Evolutionary conservation across 345 rosid species (phyloP).

Genomic region (Gossypium stocksii): DNA sequence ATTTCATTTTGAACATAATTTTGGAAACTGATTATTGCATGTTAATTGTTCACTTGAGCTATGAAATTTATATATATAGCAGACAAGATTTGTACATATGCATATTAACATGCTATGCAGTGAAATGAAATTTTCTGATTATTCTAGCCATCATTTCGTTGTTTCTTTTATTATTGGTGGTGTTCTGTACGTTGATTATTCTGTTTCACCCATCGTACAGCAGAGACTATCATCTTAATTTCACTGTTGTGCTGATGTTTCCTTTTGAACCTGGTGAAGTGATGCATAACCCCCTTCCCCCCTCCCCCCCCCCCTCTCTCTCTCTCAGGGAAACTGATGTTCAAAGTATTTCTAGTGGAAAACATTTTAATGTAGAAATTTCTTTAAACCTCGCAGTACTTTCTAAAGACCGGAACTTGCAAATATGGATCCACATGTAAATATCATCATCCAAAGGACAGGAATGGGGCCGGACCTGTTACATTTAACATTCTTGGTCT

Average conservation of each 20-base stretch:
- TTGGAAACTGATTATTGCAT: not conserved
- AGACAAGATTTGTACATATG: not conserved
- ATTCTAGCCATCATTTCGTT: not conserved
- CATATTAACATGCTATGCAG: not conserved
- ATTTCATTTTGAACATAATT: not conserved
- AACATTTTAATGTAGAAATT: constrained; percentile 7
- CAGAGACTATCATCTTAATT: not conserved
- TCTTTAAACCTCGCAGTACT: constrained; percentile 44
- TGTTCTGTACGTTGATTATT: not conserved
- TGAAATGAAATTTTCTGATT: not conserved
- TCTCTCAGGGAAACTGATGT: not conserved
- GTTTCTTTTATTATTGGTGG: not conserved
- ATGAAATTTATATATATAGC: not conserved
- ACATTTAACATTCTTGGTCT: constrained; percentile 60
- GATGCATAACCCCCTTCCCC: not conserved
- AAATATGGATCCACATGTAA: constrained; percentile 79
- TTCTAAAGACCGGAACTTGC: constrained; percentile 80
- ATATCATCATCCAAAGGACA: constrained; percentile 75
- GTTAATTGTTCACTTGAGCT: not conserved
- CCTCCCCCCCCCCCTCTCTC: not conserved
- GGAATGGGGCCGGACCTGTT: constrained; percentile 15
- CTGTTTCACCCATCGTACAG: not conserved
- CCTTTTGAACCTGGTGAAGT: not conserved
- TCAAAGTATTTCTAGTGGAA: not conserved
- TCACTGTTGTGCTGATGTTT: not conserved